A percentile compares a stretch with the other conserved stretches of the same genome.
Evolutionary conservation across 1,139 yeast species (phyloP).

Genomic region (Hansenula sp.): DNA sequence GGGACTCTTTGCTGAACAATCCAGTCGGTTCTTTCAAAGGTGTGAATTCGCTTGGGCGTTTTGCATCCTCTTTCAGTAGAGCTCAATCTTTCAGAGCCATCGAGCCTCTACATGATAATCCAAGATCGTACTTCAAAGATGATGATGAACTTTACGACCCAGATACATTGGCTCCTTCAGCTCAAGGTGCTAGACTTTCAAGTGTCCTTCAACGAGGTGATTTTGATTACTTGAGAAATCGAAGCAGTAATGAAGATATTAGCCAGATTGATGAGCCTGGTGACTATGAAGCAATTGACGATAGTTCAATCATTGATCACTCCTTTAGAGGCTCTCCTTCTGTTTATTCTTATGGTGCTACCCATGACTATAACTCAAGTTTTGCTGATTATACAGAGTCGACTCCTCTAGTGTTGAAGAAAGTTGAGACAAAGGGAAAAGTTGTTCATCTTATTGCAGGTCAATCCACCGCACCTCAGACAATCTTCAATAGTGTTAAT

Average conservation of each 20-base stretch:
- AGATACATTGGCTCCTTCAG: constrained; percentile 62
- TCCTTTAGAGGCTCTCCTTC: constrained; percentile 12
- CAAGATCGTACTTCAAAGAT: constrained; percentile 47
- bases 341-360: constrained; percentile 20
- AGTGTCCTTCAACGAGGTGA: constrained; percentile 33
- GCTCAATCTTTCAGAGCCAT: constrained; percentile 67
- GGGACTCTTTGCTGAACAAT: constrained; percentile 17
- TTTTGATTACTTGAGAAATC: constrained; percentile 26
- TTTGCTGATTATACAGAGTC: constrained; percentile 33
- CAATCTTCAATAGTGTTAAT: constrained; percentile 72
- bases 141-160: constrained; percentile 70
- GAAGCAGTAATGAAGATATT: constrained; percentile 22
- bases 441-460: constrained; percentile 74
- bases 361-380: constrained; percentile 20
- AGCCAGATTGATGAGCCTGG: constrained; percentile 16
- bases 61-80: constrained; percentile 73
- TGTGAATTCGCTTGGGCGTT: constrained; percentile 66
- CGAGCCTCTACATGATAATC: constrained; percentile 39
- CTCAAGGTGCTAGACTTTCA: constrained; percentile 61
- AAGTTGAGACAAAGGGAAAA: constrained; percentile 73
- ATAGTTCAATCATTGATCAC: constrained; percentile 13
- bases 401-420: constrained; percentile 53
- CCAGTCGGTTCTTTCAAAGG: constrained; percentile 43
- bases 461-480: constrained; percentile 78
- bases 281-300: constrained; percentile 34